Evolutionary conservation across 352 stramenopile genomes (phyloP), one percentile per base, ranked within the genome.

Genomic region (Globisporangium canariense): DNA sequence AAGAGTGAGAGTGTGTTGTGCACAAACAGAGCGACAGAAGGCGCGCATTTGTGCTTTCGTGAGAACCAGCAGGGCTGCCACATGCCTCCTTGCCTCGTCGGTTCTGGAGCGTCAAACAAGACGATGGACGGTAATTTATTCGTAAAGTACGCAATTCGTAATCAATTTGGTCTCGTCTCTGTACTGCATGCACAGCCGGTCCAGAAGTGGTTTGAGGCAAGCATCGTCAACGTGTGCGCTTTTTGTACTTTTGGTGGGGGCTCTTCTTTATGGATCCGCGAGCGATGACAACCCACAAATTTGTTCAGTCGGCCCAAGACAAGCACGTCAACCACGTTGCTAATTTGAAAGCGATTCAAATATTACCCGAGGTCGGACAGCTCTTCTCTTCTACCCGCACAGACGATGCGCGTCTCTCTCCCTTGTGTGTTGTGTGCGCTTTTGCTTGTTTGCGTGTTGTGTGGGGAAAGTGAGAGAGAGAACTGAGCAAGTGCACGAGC

Each of bases 351-450:
- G 25, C 25, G 25, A 28, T 28, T 28, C 25, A 38, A 40, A 41
- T 40, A 56, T 56, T 41, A 3, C 49, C 20, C 36, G 41, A 55
- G 49, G 49, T 55, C 49, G 25, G 50, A 56, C 50, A 56, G 22
- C 36, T 40, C 14, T 22, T 32, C 50, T 13, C n/a, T 16, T 43
- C 40, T 22, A 8, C 43, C 6, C 4, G 20, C 43, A 20, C 18
- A 45, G 43, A 9, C 18, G 16, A 49, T 4, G 43, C 43, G 4
- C 20, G n/a, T 16, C 30, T 57, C 16, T 18, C 30, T 30, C 18
- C 13, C 5, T 45, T 58, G 51, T 58, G 51, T 58, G 51, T 58
- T 58, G 51, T 58, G 51, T 58, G 30, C 18, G 51, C 30, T 4
- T 22, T 16, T 25, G 51, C 6, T 47, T n/a, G 25, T 10, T 40